A percentile compares a stretch with the other conserved stretches of the same genome.
These are phyloP conservation scores for Anacardium occidentale DNA, from an alignment of 345 rosid species.

Conservation along the genomic window DNA sequence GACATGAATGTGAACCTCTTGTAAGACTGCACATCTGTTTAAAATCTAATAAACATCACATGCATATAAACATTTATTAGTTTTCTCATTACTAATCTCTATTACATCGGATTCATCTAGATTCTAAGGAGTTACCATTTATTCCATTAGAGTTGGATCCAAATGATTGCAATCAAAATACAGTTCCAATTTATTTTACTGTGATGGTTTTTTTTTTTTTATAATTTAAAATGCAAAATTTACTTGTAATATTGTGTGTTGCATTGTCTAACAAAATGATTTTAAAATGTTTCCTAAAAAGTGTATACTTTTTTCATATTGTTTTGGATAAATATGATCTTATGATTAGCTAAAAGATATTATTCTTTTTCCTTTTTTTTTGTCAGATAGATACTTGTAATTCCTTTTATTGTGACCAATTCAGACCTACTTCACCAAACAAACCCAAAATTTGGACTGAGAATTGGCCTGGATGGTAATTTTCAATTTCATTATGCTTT, in stretches of 20 bases:
- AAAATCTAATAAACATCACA: too few relatives aligned
- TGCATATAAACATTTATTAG: too few relatives aligned
- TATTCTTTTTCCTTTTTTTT: neutral
- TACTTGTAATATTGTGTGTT: neutral
- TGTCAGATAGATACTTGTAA: slow-evolving; percentile 81
- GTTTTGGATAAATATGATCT: neutral
- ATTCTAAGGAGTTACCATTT: too few relatives aligned
- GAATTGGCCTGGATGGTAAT: slow-evolving; percentile 98
- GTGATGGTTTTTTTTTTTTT: neutral
- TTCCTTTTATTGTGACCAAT: slow-evolving; percentile 80
- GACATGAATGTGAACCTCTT: too few relatives aligned
- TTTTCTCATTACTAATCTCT: too few relatives aligned
- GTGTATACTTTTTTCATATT: too few relatives aligned
- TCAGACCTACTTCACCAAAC: slow-evolving; percentile 67
- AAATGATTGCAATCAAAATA: neutral
- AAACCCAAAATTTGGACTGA: slow-evolving; percentile 99
- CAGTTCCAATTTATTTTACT: neutral
- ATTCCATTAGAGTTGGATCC: too few relatives aligned
- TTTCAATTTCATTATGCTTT: neutral
- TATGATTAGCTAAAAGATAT: neutral
- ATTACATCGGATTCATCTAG: too few relatives aligned
- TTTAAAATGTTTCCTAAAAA: too few relatives aligned
- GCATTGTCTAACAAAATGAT: too few relatives aligned
- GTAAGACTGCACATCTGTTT: too few relatives aligned
- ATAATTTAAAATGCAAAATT: neutral